Evolutionary conservation across 2,329 filamentous ascomycete genomes (phyloP), one percentile per base, ranked within the genome.

Genomic region (Madurella mycetomatis): DNA sequence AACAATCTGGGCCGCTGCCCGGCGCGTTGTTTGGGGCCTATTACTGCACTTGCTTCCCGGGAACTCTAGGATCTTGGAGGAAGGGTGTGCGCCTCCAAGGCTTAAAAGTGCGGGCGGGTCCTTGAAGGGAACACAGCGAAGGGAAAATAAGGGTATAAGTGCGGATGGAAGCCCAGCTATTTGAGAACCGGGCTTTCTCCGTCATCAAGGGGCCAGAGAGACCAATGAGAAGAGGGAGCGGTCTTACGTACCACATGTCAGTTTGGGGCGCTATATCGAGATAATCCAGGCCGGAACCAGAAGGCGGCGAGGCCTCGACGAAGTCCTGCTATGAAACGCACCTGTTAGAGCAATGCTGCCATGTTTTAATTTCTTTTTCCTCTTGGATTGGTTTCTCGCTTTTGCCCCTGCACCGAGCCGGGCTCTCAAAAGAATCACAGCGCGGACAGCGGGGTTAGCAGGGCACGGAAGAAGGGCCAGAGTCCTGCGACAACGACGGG

Each of bases 241-340:
- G 30, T 31, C 40, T 32, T 47, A 77, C 79, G 67, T 68, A 82
- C 79, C 79, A 78, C 72, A 81, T 79, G 66, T 82, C 79, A 75
- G 72, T 66, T 62, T 75, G 72, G 49, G 74, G 69, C 51, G 73
- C 74, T 63, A 81, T 73, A 51, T 79, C 76, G 66, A 81, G 73
- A 65, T 80, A 82, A 63, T 80, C 77, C 67, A 81, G 71, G 67
- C 75, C 77, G 64, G 70, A 65, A 66, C 72, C 73, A 54, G 72
- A 68, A 59, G 73, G 70, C 69, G 78, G 73, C 69, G 79, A 77
- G 68, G 76, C 73, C 69, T 79, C 76, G 71, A 56, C 54, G 41
- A 79, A 81, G 66, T 80, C 79, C 76, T 81, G 73, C 68, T 73
- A 31, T 43, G 44, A 63, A 60, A 68, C 60, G 58, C 56, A 66